phyloP scores from a whole-genome alignment of 2,329 filamentous ascomycete genomes.

The Ceratocystis destructans region DNA sequence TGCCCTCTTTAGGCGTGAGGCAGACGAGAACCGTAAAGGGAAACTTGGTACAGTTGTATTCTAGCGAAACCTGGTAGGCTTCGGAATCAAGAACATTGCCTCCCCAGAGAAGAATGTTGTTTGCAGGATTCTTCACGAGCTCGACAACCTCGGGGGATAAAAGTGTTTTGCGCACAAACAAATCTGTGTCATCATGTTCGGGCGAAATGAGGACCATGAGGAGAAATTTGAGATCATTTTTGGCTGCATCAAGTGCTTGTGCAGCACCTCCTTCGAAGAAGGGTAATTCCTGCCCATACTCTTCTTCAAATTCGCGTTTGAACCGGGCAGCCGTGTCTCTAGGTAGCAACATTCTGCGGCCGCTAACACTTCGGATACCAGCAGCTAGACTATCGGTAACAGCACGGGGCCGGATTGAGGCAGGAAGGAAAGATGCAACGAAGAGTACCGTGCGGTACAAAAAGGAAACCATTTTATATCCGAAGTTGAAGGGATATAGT shows the following conservation, averaged over 20 bases:
- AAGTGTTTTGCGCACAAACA: slow-evolving; percentile 71
- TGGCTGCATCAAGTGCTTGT: slow-evolving; percentile 77
- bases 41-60: slow-evolving; percentile 80
- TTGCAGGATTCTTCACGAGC: slow-evolving; percentile 60
- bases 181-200: slow-evolving; percentile 82
- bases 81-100: slow-evolving; percentile 88
- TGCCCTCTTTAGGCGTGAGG: slow-evolving; percentile 71
- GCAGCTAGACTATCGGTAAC: slow-evolving; percentile 40
- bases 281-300: slow-evolving; percentile 61
- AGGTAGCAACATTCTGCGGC: slow-evolving; percentile 64
- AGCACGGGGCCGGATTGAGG: slow-evolving; percentile 41
- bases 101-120: slow-evolving; percentile 80
- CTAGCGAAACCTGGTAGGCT: slow-evolving; percentile 81
- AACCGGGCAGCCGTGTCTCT: slow-evolving; percentile 81
- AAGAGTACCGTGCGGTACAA: slow-evolving; percentile 61
- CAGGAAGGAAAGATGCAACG: slow-evolving; percentile 68
- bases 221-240: slow-evolving; percentile 81
- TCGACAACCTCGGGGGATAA: slow-evolving; percentile 58
- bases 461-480: slow-evolving; percentile 57
- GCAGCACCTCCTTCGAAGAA: slow-evolving; percentile 86
- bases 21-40: slow-evolving; percentile 79
- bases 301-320: slow-evolving; percentile 86
- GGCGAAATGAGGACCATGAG: slow-evolving; percentile 79
- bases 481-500: slow-evolving; percentile 54
- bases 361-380: slow-evolving; percentile 47